Base-by-base conservation (phyloP, 2,329 filamentous ascomycete species). In the Ophiostoma sp. region DNA sequence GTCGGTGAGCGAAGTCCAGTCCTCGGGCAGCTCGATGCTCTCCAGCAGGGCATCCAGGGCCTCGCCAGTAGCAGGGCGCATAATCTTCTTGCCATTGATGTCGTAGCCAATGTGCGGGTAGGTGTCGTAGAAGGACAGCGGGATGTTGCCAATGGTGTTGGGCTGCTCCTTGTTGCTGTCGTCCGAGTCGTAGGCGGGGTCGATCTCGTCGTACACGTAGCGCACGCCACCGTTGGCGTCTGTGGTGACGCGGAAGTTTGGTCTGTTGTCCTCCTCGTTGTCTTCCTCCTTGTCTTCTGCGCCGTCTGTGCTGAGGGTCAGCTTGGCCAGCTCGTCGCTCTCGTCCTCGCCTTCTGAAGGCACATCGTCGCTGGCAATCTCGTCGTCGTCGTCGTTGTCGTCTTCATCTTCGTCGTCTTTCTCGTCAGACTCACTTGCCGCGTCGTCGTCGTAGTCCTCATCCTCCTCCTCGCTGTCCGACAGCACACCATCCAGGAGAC, bases 101-200 rank as follows among this genome's bases (percentile, higher is more conserved):
- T 97, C 92, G 81, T 99, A 99, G 72, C 95, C 95, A 78, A 99
- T 97, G 79, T 99, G 95, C 68, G 95, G 95, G 78, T 97, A 99
- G 48, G 92, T 91, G 79, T 99, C 95, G 83, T 99, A 99, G 81
- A 97, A 98, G 3, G 91, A 90, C 67, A 98, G 83, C 5, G 94
- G 92, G 72, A 99, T 99, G 78, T 98, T 85, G 75, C 95, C 96
- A 76, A 99, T 97, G 0, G 95, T 98, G 81, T 99, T 99, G 68
- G 84, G 85, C 36, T 89, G 87, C 70, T 87, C 90, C 72, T 90
- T 88, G 3, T 89, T 90, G 3, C 91, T 91, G 77, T 97, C 94
- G 80, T 99, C 96, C 1, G 94, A 97, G 77, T 98, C 95, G 80
- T 99, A 97, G 69, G 93, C 90, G 2, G 94, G 92, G 74, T 98